These are phyloP conservation scores for Tolypocladium endophyticum DNA, from an alignment of 2,329 filamentous ascomycete species.

Conservation along the genomic window DNA sequence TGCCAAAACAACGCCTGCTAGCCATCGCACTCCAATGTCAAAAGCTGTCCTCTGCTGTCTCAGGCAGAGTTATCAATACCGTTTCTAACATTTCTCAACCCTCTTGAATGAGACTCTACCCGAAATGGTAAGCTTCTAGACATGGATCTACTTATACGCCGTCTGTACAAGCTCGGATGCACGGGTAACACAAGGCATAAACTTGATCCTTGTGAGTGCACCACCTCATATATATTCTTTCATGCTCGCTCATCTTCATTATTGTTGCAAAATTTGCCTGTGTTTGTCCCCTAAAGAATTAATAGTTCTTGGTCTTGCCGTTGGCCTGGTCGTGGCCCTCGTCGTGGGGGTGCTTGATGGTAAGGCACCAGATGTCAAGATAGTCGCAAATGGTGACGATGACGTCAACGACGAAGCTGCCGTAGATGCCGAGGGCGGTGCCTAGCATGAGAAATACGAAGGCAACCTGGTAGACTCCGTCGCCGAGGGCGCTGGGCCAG, in stretches of 20 bases:
- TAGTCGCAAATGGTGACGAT: constrained; percentile 98
- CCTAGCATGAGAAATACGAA: constrained; percentile 87
- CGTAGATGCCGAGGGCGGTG: constrained; percentile 80
- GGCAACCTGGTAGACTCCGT: constrained; percentile 76
- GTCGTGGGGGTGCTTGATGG: constrained; percentile 74
- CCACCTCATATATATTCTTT: not conserved
- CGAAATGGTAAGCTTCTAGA: not conserved
- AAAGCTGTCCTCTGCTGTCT: not conserved
- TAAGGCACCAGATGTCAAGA: constrained; percentile 95
- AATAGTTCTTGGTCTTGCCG: constrained; percentile 28
- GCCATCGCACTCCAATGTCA: not conserved
- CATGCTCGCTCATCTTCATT: not conserved
- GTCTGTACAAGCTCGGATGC: not conserved
- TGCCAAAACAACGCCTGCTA: not conserved
- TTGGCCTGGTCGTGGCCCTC: constrained; percentile 24
- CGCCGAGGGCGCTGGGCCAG: constrained; percentile 67
- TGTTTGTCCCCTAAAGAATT: not conserved
- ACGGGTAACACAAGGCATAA: not conserved
- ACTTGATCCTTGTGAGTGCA: too few relatives aligned
- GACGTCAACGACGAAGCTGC: constrained; percentile 92
- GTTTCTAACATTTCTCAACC: not conserved
- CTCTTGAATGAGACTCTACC: not conserved
- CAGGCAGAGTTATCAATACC: not conserved
- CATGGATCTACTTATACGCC: not conserved
- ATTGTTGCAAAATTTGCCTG: not conserved